Evolutionary conservation across 2,329 filamentous ascomycete genomes (phyloP).

Genomic region (Ploettnerulaceae sp.): DNA sequence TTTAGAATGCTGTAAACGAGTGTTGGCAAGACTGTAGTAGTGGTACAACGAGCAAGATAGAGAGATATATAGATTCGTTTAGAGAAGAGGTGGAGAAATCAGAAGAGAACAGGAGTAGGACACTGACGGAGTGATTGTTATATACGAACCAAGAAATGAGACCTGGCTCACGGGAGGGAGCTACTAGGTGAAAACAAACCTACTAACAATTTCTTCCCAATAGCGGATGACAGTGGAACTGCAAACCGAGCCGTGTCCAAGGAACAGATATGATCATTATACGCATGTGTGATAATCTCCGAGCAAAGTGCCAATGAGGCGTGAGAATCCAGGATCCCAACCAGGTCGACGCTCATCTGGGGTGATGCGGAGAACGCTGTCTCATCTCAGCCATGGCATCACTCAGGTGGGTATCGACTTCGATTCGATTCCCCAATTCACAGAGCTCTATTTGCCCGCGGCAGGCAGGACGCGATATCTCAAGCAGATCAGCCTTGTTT

Average conservation of each 20-base stretch:
- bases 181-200: too few species aligned
- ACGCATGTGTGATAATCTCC: conserved; percentile 10
- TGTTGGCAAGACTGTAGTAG: conserved; percentile 3
- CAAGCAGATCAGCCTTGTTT: too few species aligned
- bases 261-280: conserved; percentile 2
- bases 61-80: neutral
- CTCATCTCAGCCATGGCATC: neutral
- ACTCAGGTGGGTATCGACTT: neutral
- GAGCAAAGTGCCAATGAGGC: conserved; percentile 1
- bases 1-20: conserved; percentile 16
- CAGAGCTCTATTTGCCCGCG: too few species aligned
- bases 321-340: neutral
- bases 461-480: too few species aligned
- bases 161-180: too few species aligned
- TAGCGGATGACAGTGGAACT: too few species aligned
- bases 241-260: conserved; percentile 5
- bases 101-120: neutral
- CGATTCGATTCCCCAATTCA: too few species aligned
- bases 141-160: conserved; percentile 1
- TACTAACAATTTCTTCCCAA: too few species aligned
- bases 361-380: conserved; percentile 6
- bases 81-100: neutral
- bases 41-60: neutral
- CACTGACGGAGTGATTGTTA: conserved; percentile 3
- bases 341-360: neutral